Evolutionary conservation across 495 filamentous ascomycete genomes (phyloP).

Genomic region (Aspergillus baeticus): DNA sequence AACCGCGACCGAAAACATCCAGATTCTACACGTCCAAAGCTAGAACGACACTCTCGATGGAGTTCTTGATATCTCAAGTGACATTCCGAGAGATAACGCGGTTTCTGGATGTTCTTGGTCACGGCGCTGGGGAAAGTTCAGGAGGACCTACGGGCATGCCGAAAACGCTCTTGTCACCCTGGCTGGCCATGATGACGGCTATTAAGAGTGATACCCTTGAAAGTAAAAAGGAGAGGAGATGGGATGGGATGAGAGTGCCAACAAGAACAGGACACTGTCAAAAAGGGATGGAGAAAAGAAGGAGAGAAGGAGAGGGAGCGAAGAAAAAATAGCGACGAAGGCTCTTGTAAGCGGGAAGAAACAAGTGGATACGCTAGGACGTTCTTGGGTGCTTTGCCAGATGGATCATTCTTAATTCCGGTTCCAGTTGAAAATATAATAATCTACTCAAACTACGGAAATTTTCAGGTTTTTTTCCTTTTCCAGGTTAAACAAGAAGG

Average conservation of each 20-base stretch:
- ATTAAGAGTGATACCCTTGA: constrained; percentile 37
- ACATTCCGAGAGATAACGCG: constrained; percentile 9
- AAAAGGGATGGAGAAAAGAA: constrained; percentile 32
- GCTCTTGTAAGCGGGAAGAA: constrained; percentile 45
- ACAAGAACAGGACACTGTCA: constrained; percentile 37
- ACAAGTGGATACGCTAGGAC: constrained; percentile 38
- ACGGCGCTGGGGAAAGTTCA: neutral
- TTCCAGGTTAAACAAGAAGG: too few relatives aligned
- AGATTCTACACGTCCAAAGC: neutral
- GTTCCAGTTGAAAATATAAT: too few relatives aligned
- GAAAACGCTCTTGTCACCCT: constrained; percentile 75
- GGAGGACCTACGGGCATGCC: constrained; percentile 70
- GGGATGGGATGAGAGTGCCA: constrained; percentile 33
- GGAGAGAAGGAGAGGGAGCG: constrained; percentile 35
- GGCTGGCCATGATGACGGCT: constrained; percentile 50
- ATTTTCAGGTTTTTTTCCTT: too few relatives aligned
- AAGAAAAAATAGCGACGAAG: constrained; percentile 38
- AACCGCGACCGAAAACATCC: constrained; percentile 1
- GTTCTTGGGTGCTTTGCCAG: constrained; percentile 11
- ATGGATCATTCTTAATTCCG: constrained; percentile 7
- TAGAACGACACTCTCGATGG: neutral
- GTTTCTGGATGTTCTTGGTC: constrained; percentile 7
- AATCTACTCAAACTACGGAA: too few relatives aligned
- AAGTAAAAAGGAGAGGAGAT: constrained; percentile 44
- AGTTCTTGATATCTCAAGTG: neutral